A percentile compares a stretch with the other conserved stretches of the same genome.
Evolutionary conservation across 306 rosid genomes (phyloP).

Genomic region (Glycyrrhiza uralensis): DNA sequence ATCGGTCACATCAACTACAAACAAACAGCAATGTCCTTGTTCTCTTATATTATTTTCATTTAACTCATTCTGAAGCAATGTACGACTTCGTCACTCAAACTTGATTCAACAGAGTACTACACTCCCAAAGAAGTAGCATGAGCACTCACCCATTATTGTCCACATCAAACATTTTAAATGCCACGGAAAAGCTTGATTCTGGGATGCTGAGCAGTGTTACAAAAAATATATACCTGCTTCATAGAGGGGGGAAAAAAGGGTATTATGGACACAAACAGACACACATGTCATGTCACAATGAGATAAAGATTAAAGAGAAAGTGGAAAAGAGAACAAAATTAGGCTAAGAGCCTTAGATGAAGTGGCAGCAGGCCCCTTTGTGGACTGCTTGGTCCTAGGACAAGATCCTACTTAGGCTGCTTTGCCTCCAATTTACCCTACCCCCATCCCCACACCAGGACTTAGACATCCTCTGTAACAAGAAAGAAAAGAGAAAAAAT

Average conservation of each 20-base stretch:
- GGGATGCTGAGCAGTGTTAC: conserved; percentile 88
- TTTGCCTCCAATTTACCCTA: conserved; percentile 6
- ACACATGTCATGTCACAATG: background rate
- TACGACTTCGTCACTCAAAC: background rate
- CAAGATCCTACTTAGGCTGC: conserved; percentile 14
- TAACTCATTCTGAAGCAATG: background rate
- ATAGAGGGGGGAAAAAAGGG: conserved; percentile 18
- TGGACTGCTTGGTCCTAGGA: conserved; percentile 2
- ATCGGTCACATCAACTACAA: background rate
- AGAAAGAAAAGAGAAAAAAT: background rate
- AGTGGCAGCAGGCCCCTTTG: conserved; percentile 10
- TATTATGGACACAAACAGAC: background rate
- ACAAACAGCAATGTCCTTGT: background rate
- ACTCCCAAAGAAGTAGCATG: conserved; percentile 14
- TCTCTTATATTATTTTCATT: background rate
- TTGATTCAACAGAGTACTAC: background rate
- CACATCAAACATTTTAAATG: conserved; percentile 82
- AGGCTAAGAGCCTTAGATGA: conserved; percentile 7
- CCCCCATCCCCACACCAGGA: conserved; percentile 7
- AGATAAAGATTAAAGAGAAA: background rate
- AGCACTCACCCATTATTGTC: conserved; percentile 68
- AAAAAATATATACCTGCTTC: conserved; percentile 79
- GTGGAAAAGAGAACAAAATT: background rate
- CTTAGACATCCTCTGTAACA: background rate
- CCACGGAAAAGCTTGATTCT: conserved; percentile 69